A percentile compares a stretch with the other conserved stretches of the same genome.
These are phyloP conservation scores for Pichia sp. DNA, from an alignment of 1,139 yeast genomes.

Conservation along the genomic window DNA sequence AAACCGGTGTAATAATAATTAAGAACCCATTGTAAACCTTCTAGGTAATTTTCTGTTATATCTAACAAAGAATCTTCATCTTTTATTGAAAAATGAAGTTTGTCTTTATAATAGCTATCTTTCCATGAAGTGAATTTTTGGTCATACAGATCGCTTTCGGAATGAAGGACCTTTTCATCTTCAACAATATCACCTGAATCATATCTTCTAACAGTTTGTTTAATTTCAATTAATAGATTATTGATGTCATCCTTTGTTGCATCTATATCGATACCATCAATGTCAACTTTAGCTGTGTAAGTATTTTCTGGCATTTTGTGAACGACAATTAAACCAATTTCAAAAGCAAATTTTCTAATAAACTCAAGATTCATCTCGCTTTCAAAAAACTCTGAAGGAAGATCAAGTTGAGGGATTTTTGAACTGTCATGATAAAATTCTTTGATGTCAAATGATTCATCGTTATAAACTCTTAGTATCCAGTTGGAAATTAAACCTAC, in stretches of 20 bases:
- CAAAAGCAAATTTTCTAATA: conserved; percentile 53
- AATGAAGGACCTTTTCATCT: conserved; percentile 52
- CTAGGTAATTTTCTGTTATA: conserved; percentile 76
- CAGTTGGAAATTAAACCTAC: conserved; percentile 60
- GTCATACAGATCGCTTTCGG: conserved; percentile 58
- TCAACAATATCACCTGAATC: conserved; percentile 63
- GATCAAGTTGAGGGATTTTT: conserved; percentile 38
- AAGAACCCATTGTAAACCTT: conserved; percentile 94
- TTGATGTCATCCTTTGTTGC: conserved; percentile 58
- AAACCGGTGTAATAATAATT: conserved; percentile 84
- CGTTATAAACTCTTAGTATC: conserved; percentile 41
- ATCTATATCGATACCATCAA: conserved; percentile 62
- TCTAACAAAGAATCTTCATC: conserved; percentile 48
- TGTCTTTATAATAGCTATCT: conserved; percentile 68
- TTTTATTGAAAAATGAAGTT: conserved; percentile 60
- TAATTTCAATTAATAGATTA: conserved; percentile 37
- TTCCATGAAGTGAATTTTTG: conserved; percentile 78
- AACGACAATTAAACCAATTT: conserved; percentile 55
- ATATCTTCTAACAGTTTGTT: conserved; percentile 50
- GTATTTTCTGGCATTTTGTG: conserved; percentile 50
- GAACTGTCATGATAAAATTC: conserved; percentile 32
- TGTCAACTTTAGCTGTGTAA: conserved; percentile 54
- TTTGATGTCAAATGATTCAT: conserved; percentile 19
- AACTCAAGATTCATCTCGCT: conserved; percentile 46
- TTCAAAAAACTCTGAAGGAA: conserved; percentile 40